A percentile compares a stretch with the other conserved stretches of the same genome.
phyloP scores from a whole-genome alignment of 306 rosid species.

The Dalbergia cochinchinensis region DNA sequence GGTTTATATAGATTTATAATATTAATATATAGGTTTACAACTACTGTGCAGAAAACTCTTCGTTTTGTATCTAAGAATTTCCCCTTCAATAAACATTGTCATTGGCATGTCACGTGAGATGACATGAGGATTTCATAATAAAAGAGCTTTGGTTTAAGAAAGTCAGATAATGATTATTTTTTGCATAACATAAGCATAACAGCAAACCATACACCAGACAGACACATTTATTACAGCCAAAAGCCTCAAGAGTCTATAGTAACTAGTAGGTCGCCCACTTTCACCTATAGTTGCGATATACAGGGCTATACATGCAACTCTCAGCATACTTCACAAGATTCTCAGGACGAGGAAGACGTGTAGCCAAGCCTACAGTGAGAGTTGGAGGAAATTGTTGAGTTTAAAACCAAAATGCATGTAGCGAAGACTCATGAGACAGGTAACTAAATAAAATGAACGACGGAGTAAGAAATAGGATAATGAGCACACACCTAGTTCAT shows the following conservation, averaged over 20 bases:
- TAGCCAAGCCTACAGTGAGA: conserved; percentile 71
- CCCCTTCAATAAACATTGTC: conserved; percentile 15
- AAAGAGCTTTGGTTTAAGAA: conserved; percentile 17
- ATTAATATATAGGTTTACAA: too few species aligned
- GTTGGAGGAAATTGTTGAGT: conserved; percentile 19
- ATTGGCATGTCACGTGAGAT: neutral
- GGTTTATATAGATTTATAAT: too few species aligned
- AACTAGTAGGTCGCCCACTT: neutral
- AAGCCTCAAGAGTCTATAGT: neutral
- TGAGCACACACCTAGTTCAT: conserved; percentile 71
- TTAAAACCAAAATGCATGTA: neutral
- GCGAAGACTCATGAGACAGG: too few species aligned
- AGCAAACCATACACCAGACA: conserved; percentile 34
- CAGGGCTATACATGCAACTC: conserved; percentile 91
- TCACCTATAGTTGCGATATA: conserved; percentile 75
- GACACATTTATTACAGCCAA: conserved; percentile 21
- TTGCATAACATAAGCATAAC: conserved; percentile 7
- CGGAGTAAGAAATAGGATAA: conserved; percentile 17
- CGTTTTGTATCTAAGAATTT: too few species aligned
- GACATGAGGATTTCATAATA: conserved; percentile 19
- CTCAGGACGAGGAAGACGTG: conserved; percentile 86
- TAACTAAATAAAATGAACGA: conserved; percentile 4
- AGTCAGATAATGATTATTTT: conserved; percentile 30
- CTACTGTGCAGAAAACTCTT: too few species aligned
- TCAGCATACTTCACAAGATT: conserved; percentile 83